Conservation (phyloP, 495 filamentous ascomycete species). For the Penicillium crystallinum region DNA sequence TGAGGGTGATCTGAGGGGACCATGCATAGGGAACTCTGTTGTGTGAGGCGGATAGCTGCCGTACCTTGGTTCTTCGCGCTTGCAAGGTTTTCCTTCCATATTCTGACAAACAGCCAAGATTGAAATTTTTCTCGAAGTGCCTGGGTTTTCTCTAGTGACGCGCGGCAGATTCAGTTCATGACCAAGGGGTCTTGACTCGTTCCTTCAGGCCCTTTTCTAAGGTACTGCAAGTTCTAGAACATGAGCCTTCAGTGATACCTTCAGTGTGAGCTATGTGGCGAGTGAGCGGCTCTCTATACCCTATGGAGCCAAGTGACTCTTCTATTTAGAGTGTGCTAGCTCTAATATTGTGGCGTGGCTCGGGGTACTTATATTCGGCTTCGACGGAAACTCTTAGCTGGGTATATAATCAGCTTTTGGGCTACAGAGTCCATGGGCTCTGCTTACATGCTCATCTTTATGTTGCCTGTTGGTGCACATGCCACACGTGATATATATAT, state of each 20-base stretch:
- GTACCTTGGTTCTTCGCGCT: conserved; percentile 55
- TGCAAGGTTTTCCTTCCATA: conserved; percentile 69
- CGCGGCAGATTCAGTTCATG: conserved; percentile 42
- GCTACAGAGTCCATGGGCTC: too few relatives aligned
- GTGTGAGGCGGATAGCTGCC: conserved; percentile 23
- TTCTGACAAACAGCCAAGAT: conserved; percentile 62
- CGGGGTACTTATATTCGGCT: too few relatives aligned
- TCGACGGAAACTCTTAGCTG: too few relatives aligned
- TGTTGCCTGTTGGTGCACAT: too few relatives aligned
- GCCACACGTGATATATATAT: too few relatives aligned
- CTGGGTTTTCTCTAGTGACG: conserved; percentile 55
- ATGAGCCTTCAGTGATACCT: not conserved
- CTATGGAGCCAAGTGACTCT: too few relatives aligned
- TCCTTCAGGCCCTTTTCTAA: not conserved
- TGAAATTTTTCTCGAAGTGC: conserved; percentile 58
- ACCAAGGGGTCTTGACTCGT: conserved; percentile 38
- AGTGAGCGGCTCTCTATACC: conserved; percentile 34
- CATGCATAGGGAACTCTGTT: not conserved
- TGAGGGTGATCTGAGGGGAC: not conserved
- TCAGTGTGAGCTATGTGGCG: conserved; percentile 52
- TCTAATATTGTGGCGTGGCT: too few relatives aligned
- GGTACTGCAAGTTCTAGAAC: not conserved
- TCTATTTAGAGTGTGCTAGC: too few relatives aligned
- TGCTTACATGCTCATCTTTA: too few relatives aligned
- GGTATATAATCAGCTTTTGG: too few relatives aligned